These are phyloP conservation scores for Russula virescens DNA, from an alignment of 768 basidiomycete species.

Conservation along the genomic window DNA sequence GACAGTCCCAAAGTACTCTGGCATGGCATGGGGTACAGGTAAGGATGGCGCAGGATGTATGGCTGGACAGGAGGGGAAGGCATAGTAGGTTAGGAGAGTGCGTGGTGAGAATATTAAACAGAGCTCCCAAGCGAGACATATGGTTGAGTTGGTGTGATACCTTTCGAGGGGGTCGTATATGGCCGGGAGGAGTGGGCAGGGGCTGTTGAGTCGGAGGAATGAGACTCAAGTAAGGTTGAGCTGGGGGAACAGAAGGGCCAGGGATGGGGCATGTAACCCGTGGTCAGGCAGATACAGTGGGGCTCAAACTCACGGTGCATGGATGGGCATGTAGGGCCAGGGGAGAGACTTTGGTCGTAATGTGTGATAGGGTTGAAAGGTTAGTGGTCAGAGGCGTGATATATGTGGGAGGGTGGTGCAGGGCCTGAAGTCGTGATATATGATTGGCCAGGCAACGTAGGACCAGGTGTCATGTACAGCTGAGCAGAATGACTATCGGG, in stretches of 20 bases:
- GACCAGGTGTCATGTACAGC: background rate
- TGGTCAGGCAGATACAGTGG: background rate
- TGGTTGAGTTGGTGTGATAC: background rate
- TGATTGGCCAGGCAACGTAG: background rate
- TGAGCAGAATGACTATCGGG: conserved; percentile 1
- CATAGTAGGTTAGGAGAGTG: background rate
- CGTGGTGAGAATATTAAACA: background rate
- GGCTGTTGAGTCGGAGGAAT: background rate
- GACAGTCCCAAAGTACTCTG: conserved; percentile 25
- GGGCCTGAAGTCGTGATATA: background rate
- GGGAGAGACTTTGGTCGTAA: background rate
- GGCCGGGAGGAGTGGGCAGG: background rate
- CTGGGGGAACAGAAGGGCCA: background rate
- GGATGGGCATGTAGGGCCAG: background rate
- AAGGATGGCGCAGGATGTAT: conserved; percentile 1
- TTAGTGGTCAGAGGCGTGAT: background rate
- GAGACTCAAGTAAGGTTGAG: conserved; percentile 1
- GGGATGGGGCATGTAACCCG: background rate
- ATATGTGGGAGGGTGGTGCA: background rate
- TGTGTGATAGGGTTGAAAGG: background rate
- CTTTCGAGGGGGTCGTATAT: background rate
- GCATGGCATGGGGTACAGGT: conserved; percentile 1
- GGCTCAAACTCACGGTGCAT: background rate
- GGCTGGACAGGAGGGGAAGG: background rate
- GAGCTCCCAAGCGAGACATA: background rate